Base-by-base conservation (phyloP, 2,329 filamentous ascomycete species). In the Botrytis porri region DNA sequence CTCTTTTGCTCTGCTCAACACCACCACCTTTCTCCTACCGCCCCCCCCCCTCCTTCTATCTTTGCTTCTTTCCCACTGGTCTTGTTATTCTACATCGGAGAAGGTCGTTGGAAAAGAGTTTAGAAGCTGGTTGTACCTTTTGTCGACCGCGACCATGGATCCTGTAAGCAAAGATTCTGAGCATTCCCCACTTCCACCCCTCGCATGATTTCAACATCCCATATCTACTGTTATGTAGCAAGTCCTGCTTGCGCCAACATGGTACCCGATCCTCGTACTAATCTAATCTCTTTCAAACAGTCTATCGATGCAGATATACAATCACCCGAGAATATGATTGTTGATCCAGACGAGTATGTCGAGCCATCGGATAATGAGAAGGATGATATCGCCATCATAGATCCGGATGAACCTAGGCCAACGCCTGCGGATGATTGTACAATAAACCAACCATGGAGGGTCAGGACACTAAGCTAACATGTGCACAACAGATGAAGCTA, bases 401-500 rank as follows among this genome's bases (percentile, higher is more conserved):
- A 79, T 75, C 79, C 82, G 43, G 81, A 83, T 64, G 78, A 74
- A 74, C 79, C 71, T 29, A 43, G 57, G n/a, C 69, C 45, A 60
- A 71, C 54, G 69, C 77, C 79, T 39, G 83, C 82, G 43, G 80
- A 83, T 77, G 80, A 84, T 74, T 81, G 82, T 84, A 80, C 61
- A 80, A 54, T 35, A n/a, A 60, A 39, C 73, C 39, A 35, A 35
- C 14, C 60, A 29, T 48, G 57, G 45, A n/a, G 41, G 39, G 4
- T 57, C 29, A 66, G 29, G 43, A 67, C 41, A 41, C 72, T 39
- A 67, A 69, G 72, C 78, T 80, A 71, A 80, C 71, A 69, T 66
- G 60, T 69, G 60, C 62, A 39, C 67, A 9, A 45, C 66, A 95
- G 92, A 89, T 83, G 93, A 97, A 77, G 92, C 93, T 67, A 97